Conservation (phyloP, 495 filamentous ascomycete species). For the Podospora bellae-mahoneyi region DNA sequence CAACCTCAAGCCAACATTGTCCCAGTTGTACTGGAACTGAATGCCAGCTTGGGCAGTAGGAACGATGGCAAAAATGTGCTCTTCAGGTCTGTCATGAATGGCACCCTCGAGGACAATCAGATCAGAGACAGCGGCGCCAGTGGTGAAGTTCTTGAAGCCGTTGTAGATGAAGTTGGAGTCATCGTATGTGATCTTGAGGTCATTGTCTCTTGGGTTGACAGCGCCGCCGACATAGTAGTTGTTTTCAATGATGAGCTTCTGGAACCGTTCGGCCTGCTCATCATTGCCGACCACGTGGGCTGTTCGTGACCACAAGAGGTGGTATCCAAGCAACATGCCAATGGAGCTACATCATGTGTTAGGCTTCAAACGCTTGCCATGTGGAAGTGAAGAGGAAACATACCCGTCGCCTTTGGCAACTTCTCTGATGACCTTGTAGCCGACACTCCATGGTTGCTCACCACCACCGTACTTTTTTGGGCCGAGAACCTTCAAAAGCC, state of each 20-base stretch:
- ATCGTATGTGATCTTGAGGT: constrained; percentile 51
- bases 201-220: constrained; percentile 59
- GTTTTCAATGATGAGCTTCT: constrained; percentile 51
- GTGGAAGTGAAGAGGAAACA: constrained; percentile 7
- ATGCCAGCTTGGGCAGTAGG: constrained; percentile 53
- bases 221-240: constrained; percentile 62
- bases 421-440: constrained; percentile 55
- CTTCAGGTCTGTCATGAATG: constrained; percentile 46
- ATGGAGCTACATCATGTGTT: constrained; percentile 36
- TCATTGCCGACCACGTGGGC: constrained; percentile 50
- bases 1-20: constrained; percentile 58
- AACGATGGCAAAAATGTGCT: constrained; percentile 58
- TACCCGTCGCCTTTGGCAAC: constrained; percentile 58
- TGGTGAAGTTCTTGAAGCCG: constrained; percentile 61
- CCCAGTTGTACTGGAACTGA: constrained; percentile 57
- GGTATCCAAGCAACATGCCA: constrained; percentile 59
- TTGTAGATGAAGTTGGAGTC: constrained; percentile 54
- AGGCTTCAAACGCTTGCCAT: neutral
- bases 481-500: constrained; percentile 54
- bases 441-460: constrained; percentile 54
- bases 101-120: constrained; percentile 61
- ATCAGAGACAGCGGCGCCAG: constrained; percentile 58
- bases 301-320: constrained; percentile 59
- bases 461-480: constrained; percentile 56
- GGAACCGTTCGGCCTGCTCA: constrained; percentile 52